Percentiles rank a stretch among this genome's conserved stretches.
Conservation (phyloP, 192 early-diverging fungal genomes). For the Coemansia sp. region DNA sequence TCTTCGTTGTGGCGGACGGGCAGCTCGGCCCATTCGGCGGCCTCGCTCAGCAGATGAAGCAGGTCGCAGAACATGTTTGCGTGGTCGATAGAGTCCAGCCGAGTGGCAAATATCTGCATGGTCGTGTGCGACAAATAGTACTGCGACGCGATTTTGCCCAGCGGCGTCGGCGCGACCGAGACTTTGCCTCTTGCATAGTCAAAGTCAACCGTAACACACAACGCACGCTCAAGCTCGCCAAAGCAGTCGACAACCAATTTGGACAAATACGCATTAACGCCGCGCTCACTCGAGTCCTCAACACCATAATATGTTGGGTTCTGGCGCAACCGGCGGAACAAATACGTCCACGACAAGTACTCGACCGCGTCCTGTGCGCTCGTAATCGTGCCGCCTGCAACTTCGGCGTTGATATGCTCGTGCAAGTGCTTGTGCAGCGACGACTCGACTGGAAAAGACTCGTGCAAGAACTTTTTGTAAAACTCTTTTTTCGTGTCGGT, state of each 20-base stretch:
- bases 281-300: conserved; percentile 65
- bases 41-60: conserved; percentile 76
- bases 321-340: conserved; percentile 85
- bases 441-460: conserved; percentile 90
- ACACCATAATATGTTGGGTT: conserved; percentile 97
- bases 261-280: conserved; percentile 76
- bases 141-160: conserved; percentile 84
- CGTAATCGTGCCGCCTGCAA: conserved; percentile 82
- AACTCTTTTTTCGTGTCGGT: conserved; percentile 97
- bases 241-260: conserved; percentile 74
- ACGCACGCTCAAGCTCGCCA: conserved; percentile 63
- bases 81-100: conserved; percentile 50
- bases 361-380: conserved; percentile 93
- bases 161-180: conserved; percentile 63
- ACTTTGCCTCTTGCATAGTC: conserved; percentile 20
- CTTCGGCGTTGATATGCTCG: conserved; percentile 95
- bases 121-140: conserved; percentile 90
- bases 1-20: conserved; percentile 97
- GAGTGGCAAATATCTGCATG: conserved; percentile 64
- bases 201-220: conserved; percentile 67
- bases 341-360: conserved; percentile 95
- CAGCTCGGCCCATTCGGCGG: conserved; percentile 84
- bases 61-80: conserved; percentile 62
- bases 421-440: conserved; percentile 70
- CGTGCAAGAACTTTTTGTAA: conserved; percentile 97